Evolutionary conservation across 2,329 filamentous ascomycete genomes (phyloP).

Genomic region (Volutella citrinella): DNA sequence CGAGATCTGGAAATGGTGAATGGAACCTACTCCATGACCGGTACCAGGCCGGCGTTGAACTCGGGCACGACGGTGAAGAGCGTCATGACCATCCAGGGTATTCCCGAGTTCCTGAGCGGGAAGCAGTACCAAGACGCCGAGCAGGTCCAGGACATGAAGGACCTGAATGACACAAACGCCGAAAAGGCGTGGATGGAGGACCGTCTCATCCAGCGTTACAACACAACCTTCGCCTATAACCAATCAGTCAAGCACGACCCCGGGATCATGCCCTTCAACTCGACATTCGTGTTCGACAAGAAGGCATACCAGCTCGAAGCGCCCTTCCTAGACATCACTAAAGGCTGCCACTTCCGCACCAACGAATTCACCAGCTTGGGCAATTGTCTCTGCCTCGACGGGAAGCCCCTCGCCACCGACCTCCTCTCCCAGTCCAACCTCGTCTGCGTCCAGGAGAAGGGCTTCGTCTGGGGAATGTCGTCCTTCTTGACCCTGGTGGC

Average conservation of each 20-base stretch:
- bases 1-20: too few species aligned
- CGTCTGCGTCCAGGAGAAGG: not conserved
- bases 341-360: not conserved
- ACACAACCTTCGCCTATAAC: conserved; percentile 1
- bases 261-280: conserved; percentile 1
- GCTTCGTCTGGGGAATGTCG: conserved; percentile 1
- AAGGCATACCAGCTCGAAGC: conserved; percentile 1
- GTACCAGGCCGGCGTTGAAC: too few species aligned
- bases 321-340: conserved; percentile 1
- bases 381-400: conserved; percentile 1
- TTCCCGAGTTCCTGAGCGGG: too few species aligned
- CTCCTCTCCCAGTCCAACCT: not conserved
- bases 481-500: not conserved
- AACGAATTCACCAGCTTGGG: conserved; percentile 1
- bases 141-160: too few species aligned
- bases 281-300: conserved; percentile 1
- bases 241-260: not conserved
- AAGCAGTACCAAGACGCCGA: too few species aligned
- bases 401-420: not conserved
- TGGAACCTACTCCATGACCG: too few species aligned
- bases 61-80: too few species aligned
- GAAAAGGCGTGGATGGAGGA: too few species aligned
- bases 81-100: too few species aligned
- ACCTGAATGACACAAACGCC: too few species aligned
- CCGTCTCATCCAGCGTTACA: too few species aligned